Evolutionary conservation across 352 stramenopile species (phyloP), one percentile per base, ranked within the genome.

Genomic region (Phytophthora idaei): DNA sequence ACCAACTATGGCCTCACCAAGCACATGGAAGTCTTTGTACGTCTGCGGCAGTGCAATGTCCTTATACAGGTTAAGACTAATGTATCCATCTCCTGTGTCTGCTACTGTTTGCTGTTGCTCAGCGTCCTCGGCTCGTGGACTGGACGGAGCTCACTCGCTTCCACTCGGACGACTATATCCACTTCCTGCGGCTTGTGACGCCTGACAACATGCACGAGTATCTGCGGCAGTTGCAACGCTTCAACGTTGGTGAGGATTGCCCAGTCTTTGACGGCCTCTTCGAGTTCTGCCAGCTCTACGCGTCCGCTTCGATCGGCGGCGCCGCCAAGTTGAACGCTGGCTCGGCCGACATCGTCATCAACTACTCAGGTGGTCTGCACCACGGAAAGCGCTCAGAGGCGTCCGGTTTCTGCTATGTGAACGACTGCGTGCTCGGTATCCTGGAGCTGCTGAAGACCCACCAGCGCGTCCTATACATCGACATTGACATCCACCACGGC

Each of bases 401-500:
- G 8, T 98, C 88, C 34, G 98, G 98, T 37, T 99, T 99, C 76
- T 99, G 98, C 81, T 99, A 99, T 76, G 94, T 99, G 44, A 99
- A 99, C 77, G 98, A 99, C 79, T 99, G 95, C 69, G 97, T 99
- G 34, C 79, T 99, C 27, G 97, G 95, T 31, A 99, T 99, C 77
- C 71, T 99, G 36, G 97, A 99, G 73, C 77, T 99, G 25, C 81
- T 99, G 21, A 99, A 99, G 78, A 89, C 80, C 31, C 95, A 99
- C 74, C 85, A 98, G 64, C 90, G 98, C 56, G 97, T 99, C 28
- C 80, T 99, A 28, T 99, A 99, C 80, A 99, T 99, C 64, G 98
- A 99, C 78, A 99, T 99, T 87, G 98, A 99, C 74, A 99, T 99
- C 69, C 98, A 99, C 80, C 98, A 99, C 78, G 98, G 97, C 31